phyloP scores from a whole-genome alignment of 192 early-diverging fungal genomes.

The Coemansia sp. region DNA sequence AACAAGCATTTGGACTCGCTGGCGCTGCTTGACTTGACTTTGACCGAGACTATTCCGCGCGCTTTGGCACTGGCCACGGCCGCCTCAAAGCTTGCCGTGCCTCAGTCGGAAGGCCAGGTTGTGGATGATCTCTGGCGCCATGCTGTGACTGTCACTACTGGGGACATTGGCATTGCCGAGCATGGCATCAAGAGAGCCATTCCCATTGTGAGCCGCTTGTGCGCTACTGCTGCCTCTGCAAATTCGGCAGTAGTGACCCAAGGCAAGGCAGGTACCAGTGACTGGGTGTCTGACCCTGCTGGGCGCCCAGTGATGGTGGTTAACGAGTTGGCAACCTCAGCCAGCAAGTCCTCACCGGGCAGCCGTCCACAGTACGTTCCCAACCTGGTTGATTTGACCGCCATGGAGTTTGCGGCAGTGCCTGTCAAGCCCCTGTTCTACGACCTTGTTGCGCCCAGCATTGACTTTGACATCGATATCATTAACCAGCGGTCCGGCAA shows the following conservation, averaged over 20 bases:
- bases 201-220: constrained; percentile 8
- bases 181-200: neutral
- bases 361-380: constrained; percentile 13
- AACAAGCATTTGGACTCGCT: constrained; percentile 22
- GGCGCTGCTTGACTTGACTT: constrained; percentile 32
- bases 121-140: constrained; percentile 17
- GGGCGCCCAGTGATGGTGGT: constrained; percentile 9
- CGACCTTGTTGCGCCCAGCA: constrained; percentile 40
- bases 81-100: neutral
- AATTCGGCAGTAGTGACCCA: neutral
- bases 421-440: constrained; percentile 50
- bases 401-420: constrained; percentile 17
- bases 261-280: neutral
- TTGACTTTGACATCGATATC: constrained; percentile 39
- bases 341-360: neutral
- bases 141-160: neutral
- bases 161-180: neutral
- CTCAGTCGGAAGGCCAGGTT: neutral
- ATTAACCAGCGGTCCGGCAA: constrained; percentile 25
- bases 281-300: constrained; percentile 9
- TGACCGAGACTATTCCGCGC: constrained; percentile 16
- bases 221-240: neutral
- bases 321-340: neutral
- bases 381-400: constrained; percentile 27
- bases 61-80: neutral